These are phyloP conservation scores for Fusarium sp. DNA, from an alignment of 2,329 filamentous ascomycete genomes.

Conservation along the genomic window DNA sequence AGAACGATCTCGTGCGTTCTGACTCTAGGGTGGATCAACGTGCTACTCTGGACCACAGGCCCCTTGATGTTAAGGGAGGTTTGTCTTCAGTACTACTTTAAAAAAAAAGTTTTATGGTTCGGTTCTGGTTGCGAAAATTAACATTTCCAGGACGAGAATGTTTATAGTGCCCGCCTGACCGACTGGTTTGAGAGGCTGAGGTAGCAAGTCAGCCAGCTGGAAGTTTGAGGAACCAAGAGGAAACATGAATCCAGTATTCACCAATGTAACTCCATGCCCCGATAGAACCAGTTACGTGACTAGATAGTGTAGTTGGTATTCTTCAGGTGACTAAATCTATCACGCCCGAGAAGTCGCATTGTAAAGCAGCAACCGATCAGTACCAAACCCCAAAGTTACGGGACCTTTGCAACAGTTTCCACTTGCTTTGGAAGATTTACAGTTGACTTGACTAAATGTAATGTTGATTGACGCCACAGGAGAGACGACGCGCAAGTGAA, in stretches of 20 bases:
- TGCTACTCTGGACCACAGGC: slow-evolving; percentile 4
- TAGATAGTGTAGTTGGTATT: too few relatives aligned
- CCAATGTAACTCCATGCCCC: too few relatives aligned
- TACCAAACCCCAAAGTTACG: not conserved
- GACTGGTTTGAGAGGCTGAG: too few relatives aligned
- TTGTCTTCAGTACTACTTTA: not conserved
- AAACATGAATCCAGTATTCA: too few relatives aligned
- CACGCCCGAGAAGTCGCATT: not conserved
- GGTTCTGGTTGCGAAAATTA: not conserved
- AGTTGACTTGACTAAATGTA: not conserved
- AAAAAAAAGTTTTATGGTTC: not conserved
- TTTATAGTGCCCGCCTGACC: too few relatives aligned
- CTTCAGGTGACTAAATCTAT: too few relatives aligned
- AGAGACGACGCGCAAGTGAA: not conserved
- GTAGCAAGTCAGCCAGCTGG: too few relatives aligned
- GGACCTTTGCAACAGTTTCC: slow-evolving; percentile 9
- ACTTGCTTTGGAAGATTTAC: slow-evolving; percentile 1
- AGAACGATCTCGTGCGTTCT: slow-evolving; percentile 16
- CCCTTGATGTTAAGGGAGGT: not conserved
- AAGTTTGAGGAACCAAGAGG: too few relatives aligned
- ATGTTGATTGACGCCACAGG: slow-evolving; percentile 7
- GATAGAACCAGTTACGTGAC: too few relatives aligned
- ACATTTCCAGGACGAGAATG: not conserved
- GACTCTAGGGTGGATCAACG: slow-evolving; percentile 5
- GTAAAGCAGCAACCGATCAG: not conserved